Base-by-base conservation (phyloP, 768 basidiomycete species). In the Hydnomerulius pinastri region DNA sequence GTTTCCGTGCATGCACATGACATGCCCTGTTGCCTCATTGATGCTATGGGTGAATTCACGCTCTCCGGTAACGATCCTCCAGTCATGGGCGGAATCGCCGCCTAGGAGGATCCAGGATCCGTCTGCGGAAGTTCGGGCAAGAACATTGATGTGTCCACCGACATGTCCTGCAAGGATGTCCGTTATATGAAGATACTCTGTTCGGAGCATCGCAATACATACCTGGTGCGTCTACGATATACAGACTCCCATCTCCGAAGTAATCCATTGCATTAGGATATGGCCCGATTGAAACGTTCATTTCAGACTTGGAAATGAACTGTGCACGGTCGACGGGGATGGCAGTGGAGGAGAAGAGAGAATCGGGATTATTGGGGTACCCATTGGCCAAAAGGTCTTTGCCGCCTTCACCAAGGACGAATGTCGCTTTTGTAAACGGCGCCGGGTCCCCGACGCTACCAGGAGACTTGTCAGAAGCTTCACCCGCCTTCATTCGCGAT, bases 221-320 rank as follows among this genome's bases (percentile, higher is more conserved):
- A 48, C 50, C 79, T 0, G 78, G 71, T 2, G 80, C 74, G 54
- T 82, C 77, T 49, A 82, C 58, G 56, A 83, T 71, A 58, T 78
- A 82, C n/a, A 80, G 59, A 52, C 76, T 78, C 1, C 80, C 82
- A 57, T 85, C 81, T 18, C 72, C 73, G 57, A 74, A 80, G 56
- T 72, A 75, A 61, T 83, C 80, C 35, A 74, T 57, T 7, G 79
- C 76, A 43, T 43, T 55, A 8, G 75, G 75, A 61, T 79, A 80
- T 3, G 77, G 76, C 2, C 77, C 79, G 37, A 81, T 58, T 21
- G 75, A 65, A 20, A 59, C 57, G 33, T 50, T 27, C 61, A 72
- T 73, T 0, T 65, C 69, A 12, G 49, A 40, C 29, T 63, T 48
- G 18, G 51, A 48, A 11, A 77, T 57, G 51, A 69, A 77, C 5